Conservation (phyloP, 345 rosid genomes). For the Citrus maxima region DNA sequence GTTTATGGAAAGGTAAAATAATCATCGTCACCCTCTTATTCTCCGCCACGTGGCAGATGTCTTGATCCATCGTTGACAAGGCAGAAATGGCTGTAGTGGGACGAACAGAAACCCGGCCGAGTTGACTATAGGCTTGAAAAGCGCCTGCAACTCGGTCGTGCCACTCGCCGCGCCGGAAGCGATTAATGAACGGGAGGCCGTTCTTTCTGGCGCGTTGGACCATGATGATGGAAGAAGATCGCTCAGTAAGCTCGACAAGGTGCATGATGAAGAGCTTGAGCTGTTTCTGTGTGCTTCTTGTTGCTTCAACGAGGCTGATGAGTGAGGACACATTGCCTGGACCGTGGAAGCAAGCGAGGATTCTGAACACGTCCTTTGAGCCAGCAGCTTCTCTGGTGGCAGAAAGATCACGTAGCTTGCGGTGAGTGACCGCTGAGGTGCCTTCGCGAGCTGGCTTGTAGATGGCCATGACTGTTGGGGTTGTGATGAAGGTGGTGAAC, state of each 20-base stretch:
- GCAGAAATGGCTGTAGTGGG: slow-evolving; percentile 64
- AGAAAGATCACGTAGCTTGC: slow-evolving; percentile 50
- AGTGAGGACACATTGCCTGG: slow-evolving; percentile 62
- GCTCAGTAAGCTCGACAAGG: slow-evolving; percentile 77
- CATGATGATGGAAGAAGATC: slow-evolving; percentile 74
- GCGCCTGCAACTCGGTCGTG: slow-evolving; percentile 54
- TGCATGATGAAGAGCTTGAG: slow-evolving; percentile 75
- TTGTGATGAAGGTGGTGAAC: slow-evolving; percentile 83
- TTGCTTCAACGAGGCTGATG: slow-evolving; percentile 62
- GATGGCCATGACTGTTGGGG: slow-evolving; percentile 69
- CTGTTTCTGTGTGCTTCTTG: slow-evolving; percentile 47
- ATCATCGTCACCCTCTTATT: slow-evolving; percentile 57
- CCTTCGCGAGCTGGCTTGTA: slow-evolving; percentile 59
- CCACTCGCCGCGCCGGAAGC: slow-evolving; percentile 47
- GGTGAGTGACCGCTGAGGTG: slow-evolving; percentile 22
- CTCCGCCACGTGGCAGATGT: slow-evolving; percentile 80
- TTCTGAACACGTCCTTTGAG: slow-evolving; percentile 47
- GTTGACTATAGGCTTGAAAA: slow-evolving; percentile 66
- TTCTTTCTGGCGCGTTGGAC: slow-evolving; percentile 58
- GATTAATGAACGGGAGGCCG: slow-evolving; percentile 69
- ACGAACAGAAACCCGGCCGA: slow-evolving; percentile 62
- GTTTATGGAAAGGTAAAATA: slow-evolving; percentile 71
- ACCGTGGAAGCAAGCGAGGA: slow-evolving; percentile 71
- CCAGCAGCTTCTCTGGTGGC: slow-evolving; percentile 20
- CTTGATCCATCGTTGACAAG: slow-evolving; percentile 68